Conservation (phyloP, 2,329 filamentous ascomycete species). For the Geoglossum cookeanum region DNA sequence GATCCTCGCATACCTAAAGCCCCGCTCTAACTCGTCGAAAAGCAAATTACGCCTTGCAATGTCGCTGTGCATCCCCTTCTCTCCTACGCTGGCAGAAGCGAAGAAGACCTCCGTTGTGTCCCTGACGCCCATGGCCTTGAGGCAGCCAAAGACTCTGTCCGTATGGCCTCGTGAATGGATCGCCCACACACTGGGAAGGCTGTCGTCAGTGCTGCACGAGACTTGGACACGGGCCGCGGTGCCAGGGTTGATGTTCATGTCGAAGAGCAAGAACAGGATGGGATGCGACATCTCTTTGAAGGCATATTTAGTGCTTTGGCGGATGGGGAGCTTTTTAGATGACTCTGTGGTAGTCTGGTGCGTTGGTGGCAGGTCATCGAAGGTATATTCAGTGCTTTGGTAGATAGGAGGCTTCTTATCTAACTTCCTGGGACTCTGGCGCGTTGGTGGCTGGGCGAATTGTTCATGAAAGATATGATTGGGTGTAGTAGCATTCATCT, state of each 20-base stretch:
- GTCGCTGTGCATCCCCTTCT: neutral
- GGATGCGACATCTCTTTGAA: neutral
- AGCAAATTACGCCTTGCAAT: neutral
- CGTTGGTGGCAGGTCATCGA: neutral
- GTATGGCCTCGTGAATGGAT: constrained; percentile 1
- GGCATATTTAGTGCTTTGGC: neutral
- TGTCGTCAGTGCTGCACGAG: neutral
- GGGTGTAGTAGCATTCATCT: neutral
- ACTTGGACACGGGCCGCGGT: neutral
- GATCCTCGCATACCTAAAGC: neutral
- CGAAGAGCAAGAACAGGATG: constrained; percentile 1
- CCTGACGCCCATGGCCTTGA: neutral
- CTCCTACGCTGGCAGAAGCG: neutral
- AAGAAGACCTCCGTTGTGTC: neutral
- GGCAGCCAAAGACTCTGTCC: neutral
- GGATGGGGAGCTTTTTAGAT: neutral
- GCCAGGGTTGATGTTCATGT: neutral
- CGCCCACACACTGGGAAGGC: neutral
- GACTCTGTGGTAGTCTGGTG: neutral
- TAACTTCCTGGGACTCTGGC: neutral
- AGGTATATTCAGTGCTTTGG: neutral
- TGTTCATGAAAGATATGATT: neutral
- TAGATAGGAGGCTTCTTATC: neutral
- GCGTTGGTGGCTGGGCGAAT: neutral
- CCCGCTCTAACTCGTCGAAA: neutral